phyloP scores from a whole-genome alignment of 2,329 filamentous ascomycete genomes.

The Domatiomyces catenatus region DNA sequence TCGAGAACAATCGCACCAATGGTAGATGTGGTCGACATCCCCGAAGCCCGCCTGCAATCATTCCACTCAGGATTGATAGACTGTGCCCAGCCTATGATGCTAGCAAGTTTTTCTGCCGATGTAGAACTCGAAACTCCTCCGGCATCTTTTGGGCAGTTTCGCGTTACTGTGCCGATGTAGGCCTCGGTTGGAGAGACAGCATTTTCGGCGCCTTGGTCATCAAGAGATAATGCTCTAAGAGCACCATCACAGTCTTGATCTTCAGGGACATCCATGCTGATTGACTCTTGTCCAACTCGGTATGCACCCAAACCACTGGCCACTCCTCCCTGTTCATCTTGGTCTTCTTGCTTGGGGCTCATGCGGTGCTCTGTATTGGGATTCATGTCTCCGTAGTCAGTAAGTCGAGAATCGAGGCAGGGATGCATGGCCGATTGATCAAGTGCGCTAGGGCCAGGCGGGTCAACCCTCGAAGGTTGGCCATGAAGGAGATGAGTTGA shows the following conservation, averaged over 20 bases:
- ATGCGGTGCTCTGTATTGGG: constrained; percentile 8
- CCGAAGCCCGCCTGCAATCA: constrained; percentile 28
- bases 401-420: constrained; percentile 1
- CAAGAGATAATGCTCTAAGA: neutral
- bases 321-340: neutral
- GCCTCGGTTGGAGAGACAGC: neutral
- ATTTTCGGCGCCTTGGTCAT: neutral
- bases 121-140: constrained; percentile 19
- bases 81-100: constrained; percentile 35
- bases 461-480: constrained; percentile 1
- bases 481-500: constrained; percentile 3
- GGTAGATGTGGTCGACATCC: constrained; percentile 37
- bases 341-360: neutral
- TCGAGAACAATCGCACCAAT: constrained; percentile 42
- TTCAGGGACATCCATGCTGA: neutral
- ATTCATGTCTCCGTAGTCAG: neutral
- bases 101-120: constrained; percentile 34
- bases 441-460: constrained; percentile 6
- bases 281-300: neutral
- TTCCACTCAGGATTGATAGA: constrained; percentile 7
- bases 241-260: neutral
- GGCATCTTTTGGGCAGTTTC: constrained; percentile 21
- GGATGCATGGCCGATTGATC: constrained; percentile 3
- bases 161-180: constrained; percentile 19
- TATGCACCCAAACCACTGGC: neutral